Evolutionary conservation across 1,139 yeast species (phyloP).

Genomic region (Protomyces inundatus): DNA sequence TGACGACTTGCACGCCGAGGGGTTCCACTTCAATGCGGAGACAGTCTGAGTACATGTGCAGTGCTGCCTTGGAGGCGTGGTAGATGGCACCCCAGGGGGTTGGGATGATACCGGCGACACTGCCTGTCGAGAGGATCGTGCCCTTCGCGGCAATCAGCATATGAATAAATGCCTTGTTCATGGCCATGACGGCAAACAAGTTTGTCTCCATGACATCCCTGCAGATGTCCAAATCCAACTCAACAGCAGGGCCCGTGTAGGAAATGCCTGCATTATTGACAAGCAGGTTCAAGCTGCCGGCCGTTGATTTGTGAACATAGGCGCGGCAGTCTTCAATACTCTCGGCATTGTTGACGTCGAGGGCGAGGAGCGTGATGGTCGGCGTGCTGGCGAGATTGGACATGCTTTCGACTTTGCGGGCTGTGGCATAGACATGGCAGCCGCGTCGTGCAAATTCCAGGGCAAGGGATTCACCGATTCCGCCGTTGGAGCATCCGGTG

Average conservation of each 20-base stretch:
- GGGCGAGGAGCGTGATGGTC: slow-evolving; percentile 38
- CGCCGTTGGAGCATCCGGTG: slow-evolving; percentile 72
- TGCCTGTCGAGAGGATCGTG: slow-evolving; percentile 68
- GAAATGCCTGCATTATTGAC: slow-evolving; percentile 68
- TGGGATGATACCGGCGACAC: slow-evolving; percentile 60
- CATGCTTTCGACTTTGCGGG: slow-evolving; percentile 64
- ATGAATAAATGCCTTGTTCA: slow-evolving; percentile 55
- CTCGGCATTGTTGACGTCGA: slow-evolving; percentile 54
- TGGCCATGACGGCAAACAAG: slow-evolving; percentile 61
- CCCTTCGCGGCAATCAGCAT: slow-evolving; percentile 64
- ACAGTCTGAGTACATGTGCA: slow-evolving; percentile 61
- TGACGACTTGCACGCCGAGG: slow-evolving; percentile 66
- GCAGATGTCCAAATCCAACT: slow-evolving; percentile 55
- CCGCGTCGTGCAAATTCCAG: slow-evolving; percentile 54
- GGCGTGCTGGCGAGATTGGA: slow-evolving; percentile 46
- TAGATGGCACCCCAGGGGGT: slow-evolving; percentile 69
- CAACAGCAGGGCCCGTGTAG: slow-evolving; percentile 67
- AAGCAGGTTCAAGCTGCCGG: slow-evolving; percentile 47
- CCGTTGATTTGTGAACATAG: slow-evolving; percentile 33
- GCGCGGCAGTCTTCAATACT: slow-evolving; percentile 49
- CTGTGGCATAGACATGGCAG: slow-evolving; percentile 57
- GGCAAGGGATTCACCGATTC: slow-evolving; percentile 67
- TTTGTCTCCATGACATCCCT: slow-evolving; percentile 60
- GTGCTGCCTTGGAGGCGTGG: slow-evolving; percentile 70
- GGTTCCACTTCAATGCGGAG: slow-evolving; percentile 66